Evolutionary conservation across 768 basidiomycete genomes (phyloP), one percentile per base, ranked within the genome.

Genomic region (Boletus rex-veris): DNA sequence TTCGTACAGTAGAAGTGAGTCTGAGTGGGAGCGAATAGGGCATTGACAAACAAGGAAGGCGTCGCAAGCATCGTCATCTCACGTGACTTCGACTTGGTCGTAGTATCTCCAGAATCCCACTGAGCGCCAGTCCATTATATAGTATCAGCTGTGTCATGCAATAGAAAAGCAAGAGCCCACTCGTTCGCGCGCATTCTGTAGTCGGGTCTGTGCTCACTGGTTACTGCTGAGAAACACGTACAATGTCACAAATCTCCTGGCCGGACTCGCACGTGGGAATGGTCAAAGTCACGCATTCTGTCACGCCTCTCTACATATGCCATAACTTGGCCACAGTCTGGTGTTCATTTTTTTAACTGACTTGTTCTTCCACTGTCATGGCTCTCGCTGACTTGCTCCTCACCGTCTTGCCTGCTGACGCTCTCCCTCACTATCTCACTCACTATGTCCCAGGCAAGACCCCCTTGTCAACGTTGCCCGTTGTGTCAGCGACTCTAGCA

Each of bases 361-460:
- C 62, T 60, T 64, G 51, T 61, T 62, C 60, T 58, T 63, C 62
- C 35, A 60, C 67, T 53, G 59, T 71, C 75, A 89, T 90, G 88
- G 77, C 81, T 67, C 78, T 92, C 71, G 86, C 90, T 61, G 86
- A 89, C 70, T 74, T 87, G 62, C 76, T 92, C 60, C 74, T 86
- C 66, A 71, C 80, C 40, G 58, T 77, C 64, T 70, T 82, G 58
- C 84, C 86, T 35, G 73, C 78, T 60, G 75, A 79, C 53, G 74
- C 58, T 6, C 59, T 73, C 24, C 68, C 70, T 5, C 48, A 54
- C 26, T 58, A 74, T 57, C 69, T 77, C 45, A 70, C 68, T 45
- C 75, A 74, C 45, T 86, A 83, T 76, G 75, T 82, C 24, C 72
- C 68, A 7, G 85, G 84, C 16, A 70, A 71, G 53, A 82, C 82